Percentiles rank a stretch among this genome's conserved stretches.
Evolutionary conservation across 1,284 basidiomycete genomes (phyloP).

Genomic region (Naganishia liquefaciens): DNA sequence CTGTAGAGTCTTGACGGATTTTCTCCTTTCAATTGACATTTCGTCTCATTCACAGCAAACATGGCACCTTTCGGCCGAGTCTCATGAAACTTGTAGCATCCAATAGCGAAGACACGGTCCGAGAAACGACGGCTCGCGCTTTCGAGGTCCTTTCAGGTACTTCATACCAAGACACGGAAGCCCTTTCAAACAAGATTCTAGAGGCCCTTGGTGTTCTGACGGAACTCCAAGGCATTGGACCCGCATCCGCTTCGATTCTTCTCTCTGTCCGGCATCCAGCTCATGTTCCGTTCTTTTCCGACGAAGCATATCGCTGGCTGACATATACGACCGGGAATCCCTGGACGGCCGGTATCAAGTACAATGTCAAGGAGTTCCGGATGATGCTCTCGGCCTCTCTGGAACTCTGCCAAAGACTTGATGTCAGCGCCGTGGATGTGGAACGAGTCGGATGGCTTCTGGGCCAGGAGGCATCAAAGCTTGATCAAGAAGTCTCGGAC

Average conservation of each 20-base stretch:
- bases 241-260: conserved; percentile 32
- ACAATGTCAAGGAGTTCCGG: conserved; percentile 27
- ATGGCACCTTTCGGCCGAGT: conserved; percentile 29
- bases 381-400: not conserved
- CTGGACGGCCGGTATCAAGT: conserved; percentile 29
- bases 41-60: conserved; percentile 12
- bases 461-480: conserved; percentile 20
- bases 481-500: not conserved
- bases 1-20: no score
- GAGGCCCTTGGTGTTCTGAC: conserved; percentile 15
- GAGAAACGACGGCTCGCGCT: conserved; percentile 7
- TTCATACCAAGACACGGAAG: not conserved
- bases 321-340: conserved; percentile 3
- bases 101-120: conserved; percentile 14
- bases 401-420: conserved; percentile 6
- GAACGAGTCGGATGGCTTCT: conserved; percentile 24
- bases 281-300: conserved; percentile 35
- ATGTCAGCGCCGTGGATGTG: conserved; percentile 20
- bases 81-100: conserved; percentile 28
- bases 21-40: not conserved
- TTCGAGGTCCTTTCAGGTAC: not conserved
- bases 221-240: conserved; percentile 33
- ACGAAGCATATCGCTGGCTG: conserved; percentile 31
- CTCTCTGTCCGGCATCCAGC: conserved; percentile 25
- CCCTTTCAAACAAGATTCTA: conserved; percentile 1